phyloP scores from a whole-genome alignment of 2,329 filamentous ascomycete genomes.

The Colletotrichum sp. region DNA sequence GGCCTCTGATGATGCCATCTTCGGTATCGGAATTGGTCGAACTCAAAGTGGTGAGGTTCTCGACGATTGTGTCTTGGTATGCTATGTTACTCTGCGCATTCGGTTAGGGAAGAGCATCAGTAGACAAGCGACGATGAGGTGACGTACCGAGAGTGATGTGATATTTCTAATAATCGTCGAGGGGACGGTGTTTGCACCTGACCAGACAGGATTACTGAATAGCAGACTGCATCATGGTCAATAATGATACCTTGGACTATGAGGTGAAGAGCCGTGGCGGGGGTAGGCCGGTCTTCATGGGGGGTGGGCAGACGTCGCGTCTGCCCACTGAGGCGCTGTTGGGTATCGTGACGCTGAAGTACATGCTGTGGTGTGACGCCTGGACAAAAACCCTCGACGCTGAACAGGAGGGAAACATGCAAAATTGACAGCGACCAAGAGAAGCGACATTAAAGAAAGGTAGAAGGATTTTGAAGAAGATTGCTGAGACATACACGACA shows the following conservation, averaged over 20 bases:
- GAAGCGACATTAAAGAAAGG: not conserved
- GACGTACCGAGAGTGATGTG: constrained; percentile 59
- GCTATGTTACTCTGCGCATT: constrained; percentile 42
- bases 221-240: constrained; percentile 49
- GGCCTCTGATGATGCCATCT: constrained; percentile 72
- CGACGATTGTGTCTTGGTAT: constrained; percentile 54
- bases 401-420: constrained; percentile 5
- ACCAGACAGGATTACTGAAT: constrained; percentile 64
- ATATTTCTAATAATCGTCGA: constrained; percentile 63
- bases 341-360: not conserved
- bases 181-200: constrained; percentile 52
- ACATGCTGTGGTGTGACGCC: not conserved
- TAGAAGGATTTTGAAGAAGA: not conserved
- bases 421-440: not conserved
- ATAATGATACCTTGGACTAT: not conserved
- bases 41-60: constrained; percentile 78
- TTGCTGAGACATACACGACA: constrained; percentile 48
- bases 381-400: not conserved
- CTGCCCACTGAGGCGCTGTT: constrained; percentile 6
- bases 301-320: not conserved
- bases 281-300: not conserved
- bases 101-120: constrained; percentile 17
- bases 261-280: constrained; percentile 8
- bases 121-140: not conserved
- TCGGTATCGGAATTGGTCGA: constrained; percentile 65